phyloP scores from a whole-genome alignment of 1,284 basidiomycete genomes.

The Ganoderma multipileum region DNA sequence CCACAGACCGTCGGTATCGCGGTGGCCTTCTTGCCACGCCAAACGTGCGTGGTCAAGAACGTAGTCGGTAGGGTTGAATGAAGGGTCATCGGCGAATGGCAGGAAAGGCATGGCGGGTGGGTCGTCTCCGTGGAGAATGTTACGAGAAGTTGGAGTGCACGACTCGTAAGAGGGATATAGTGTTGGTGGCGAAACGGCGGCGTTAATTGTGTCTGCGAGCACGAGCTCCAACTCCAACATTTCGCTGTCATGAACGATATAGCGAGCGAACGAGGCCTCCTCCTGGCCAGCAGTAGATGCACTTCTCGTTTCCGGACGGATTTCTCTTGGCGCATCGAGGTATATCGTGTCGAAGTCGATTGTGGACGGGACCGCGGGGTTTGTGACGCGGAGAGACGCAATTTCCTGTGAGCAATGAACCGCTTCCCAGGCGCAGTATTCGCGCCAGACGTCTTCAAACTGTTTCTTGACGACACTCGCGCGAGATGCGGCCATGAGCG shows the following conservation, averaged over 20 bases:
- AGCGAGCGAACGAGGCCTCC: neutral
- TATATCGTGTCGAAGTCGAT: neutral
- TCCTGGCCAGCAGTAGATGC: neutral
- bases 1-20: slow-evolving; percentile 58
- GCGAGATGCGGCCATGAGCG: too few species aligned
- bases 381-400: slow-evolving; percentile 2
- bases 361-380: neutral
- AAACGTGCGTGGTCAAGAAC: slow-evolving; percentile 49
- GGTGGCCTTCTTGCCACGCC: slow-evolving; percentile 51
- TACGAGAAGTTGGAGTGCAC: slow-evolving; percentile 54
- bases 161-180: slow-evolving; percentile 49
- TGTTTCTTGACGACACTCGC: neutral
- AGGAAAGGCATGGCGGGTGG: slow-evolving; percentile 59
- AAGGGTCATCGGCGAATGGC: slow-evolving; percentile 62
- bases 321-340: neutral
- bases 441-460: slow-evolving; percentile 18
- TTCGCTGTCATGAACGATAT: neutral
- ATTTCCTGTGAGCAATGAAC: slow-evolving; percentile 6
- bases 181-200: neutral
- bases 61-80: slow-evolving; percentile 51
- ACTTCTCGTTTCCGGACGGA: neutral
- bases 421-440: slow-evolving; percentile 25
- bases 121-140: slow-evolving; percentile 62
- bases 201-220: neutral
- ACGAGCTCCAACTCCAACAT: neutral